A percentile compares a stretch with the other conserved stretches of the same genome.
phyloP scores from a whole-genome alignment of 768 basidiomycete genomes.

The Hemileccinum rubropunctum region DNA sequence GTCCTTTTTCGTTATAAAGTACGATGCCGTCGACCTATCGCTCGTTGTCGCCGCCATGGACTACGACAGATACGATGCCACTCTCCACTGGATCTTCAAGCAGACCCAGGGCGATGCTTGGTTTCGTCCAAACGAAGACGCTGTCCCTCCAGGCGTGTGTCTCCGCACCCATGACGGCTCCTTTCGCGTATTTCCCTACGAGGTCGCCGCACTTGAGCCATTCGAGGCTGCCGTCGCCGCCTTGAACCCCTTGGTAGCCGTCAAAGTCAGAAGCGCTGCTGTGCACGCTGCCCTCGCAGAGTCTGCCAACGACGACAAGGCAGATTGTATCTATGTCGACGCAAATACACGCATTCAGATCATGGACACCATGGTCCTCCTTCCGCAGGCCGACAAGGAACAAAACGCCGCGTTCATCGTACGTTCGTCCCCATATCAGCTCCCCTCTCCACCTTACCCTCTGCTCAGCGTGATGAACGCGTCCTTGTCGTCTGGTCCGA shows the following conservation, averaged over 20 bases:
- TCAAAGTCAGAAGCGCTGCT: constrained; percentile 49
- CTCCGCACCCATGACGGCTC: constrained; percentile 46
- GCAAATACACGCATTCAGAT: constrained; percentile 75
- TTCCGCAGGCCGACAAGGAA: constrained; percentile 51
- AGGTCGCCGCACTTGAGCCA: constrained; percentile 48
- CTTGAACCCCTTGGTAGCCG: constrained; percentile 54
- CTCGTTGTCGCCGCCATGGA: constrained; percentile 24
- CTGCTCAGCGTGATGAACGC: constrained; percentile 68
- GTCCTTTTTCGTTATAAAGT: constrained; percentile 5
- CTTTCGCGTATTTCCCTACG: constrained; percentile 56
- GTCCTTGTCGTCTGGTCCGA: constrained; percentile 86
- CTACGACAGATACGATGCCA: constrained; percentile 35
- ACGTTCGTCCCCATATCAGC: constrained; percentile 27
- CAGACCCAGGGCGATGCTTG: constrained; percentile 46
- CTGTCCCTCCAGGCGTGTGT: constrained; percentile 46
- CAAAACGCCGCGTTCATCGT: constrained; percentile 67
- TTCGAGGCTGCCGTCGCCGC: constrained; percentile 53
- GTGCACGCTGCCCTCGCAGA: constrained; percentile 53
- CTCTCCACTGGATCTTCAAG: constrained; percentile 29
- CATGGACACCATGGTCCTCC: constrained; percentile 71
- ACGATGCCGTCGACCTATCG: not conserved
- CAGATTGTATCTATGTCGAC: constrained; percentile 44
- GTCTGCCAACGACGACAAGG: constrained; percentile 22
- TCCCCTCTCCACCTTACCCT: not conserved
- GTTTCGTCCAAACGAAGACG: constrained; percentile 51